Evolutionary conservation across 768 basidiomycete genomes (phyloP), one percentile per base, ranked within the genome.

Genomic region (Chalciporus chontae): DNA sequence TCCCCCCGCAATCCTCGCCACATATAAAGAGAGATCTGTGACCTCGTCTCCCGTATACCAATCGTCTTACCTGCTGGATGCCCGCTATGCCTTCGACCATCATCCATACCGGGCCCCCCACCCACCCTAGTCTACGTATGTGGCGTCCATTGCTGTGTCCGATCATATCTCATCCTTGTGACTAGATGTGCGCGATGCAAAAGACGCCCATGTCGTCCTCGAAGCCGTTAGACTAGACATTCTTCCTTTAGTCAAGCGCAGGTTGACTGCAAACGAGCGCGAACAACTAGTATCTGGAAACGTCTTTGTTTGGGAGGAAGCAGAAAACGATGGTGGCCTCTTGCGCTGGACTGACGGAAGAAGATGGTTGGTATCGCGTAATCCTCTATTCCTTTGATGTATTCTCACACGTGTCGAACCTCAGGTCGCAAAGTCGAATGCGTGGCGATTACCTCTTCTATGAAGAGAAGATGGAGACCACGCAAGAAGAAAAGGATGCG

Each of bases 271-370:
- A 3, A 80, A 70, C 51, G 87, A 90, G 62, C 73, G 87, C 39
- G 86, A 87, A 29, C 79, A 83, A 37, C 72, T 90, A 5, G 63
- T 64, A 34, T 85, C 86, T 44, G 88, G 88, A 2, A 85, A 89
- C 52, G 78, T 90, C 37, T 90, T 88, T 58, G 88, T 90, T 34
- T 90, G 88, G 88, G 87, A 90, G 58, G 88, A 90, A 64, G 85
- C 86, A 4, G 87, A 85, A 55, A 74, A 78, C 45, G 87, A 87
- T 43, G 84, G 84, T 43, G 82, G 80, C 7, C 47, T 67, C 7
- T 71, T 89, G 50, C 77, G 88, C 21, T 90, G 88, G 88, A 90
- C 88, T 15, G 88, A 90, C 62, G 88, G 88, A 13, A 74, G 86
- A 54, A 73, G 88, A 70, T 90, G 88, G 88, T 83, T 64, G 41